Evolutionary conservation across 2,329 filamentous ascomycete species (phyloP).

Genomic region (Ascochyta lentis): DNA sequence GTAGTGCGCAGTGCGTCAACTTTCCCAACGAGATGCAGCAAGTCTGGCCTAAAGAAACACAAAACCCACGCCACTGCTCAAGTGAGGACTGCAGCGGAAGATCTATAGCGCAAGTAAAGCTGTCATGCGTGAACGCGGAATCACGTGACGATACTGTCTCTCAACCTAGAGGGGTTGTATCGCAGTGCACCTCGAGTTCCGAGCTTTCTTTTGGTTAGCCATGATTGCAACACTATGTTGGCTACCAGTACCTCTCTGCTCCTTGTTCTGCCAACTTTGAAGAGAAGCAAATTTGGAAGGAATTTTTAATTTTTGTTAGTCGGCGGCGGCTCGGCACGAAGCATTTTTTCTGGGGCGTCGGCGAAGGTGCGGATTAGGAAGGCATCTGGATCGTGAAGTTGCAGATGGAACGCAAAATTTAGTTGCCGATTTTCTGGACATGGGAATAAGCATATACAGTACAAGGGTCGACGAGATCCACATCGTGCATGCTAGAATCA

Average conservation of each 20-base stretch:
- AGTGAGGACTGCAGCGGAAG: background rate
- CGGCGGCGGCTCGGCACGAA: constrained; percentile 18
- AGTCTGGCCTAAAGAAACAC: background rate
- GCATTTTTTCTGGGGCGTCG: constrained; percentile 15
- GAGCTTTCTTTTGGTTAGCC: constrained; percentile 14
- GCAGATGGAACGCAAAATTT: constrained; percentile 7
- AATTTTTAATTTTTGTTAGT: constrained; percentile 12
- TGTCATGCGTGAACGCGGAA: constrained; percentile 4
- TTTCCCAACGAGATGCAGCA: background rate
- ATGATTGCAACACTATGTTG: constrained; percentile 7
- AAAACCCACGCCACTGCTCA: background rate
- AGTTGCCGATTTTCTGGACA: constrained; percentile 11
- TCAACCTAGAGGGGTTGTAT: background rate
- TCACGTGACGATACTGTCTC: constrained; percentile 14
- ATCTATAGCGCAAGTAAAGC: constrained; percentile 6
- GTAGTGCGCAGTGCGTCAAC: background rate
- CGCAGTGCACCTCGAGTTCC: constrained; percentile 1
- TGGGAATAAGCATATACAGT: constrained; percentile 6
- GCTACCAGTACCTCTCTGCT: constrained; percentile 11
- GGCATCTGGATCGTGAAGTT: constrained; percentile 14
- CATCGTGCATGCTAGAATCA: background rate
- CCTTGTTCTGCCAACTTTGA: constrained; percentile 5
- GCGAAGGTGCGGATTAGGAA: constrained; percentile 11
- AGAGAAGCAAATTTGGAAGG: constrained; percentile 8
- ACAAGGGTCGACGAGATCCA: background rate